Conservation (phyloP, 2,329 filamentous ascomycete genomes). For the Trichoderma sp. region DNA sequence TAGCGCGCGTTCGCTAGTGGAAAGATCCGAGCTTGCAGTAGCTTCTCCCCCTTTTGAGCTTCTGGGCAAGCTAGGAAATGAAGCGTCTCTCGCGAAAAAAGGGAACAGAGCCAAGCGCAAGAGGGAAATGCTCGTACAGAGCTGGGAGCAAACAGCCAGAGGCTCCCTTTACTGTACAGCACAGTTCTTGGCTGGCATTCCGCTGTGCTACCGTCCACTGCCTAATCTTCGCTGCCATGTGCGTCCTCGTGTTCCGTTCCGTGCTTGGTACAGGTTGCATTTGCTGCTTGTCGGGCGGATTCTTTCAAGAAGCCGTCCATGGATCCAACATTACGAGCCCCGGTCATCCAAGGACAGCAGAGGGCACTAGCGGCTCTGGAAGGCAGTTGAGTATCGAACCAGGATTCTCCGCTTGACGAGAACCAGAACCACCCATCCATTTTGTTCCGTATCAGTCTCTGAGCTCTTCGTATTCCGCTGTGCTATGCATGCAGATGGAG, state of each 20-base stretch:
- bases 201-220: not conserved
- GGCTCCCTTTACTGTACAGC: not conserved
- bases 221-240: not conserved
- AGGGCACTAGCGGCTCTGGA: not conserved
- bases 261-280: not conserved
- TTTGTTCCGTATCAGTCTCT: conserved; percentile 10
- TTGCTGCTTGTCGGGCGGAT: not conserved
- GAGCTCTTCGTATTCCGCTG: conserved; percentile 18
- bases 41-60: conserved; percentile 6
- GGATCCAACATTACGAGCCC: conserved; percentile 17
- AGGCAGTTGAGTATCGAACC: not conserved
- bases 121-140: not conserved
- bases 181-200: not conserved
- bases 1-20: conserved; percentile 16
- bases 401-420: conserved; percentile 17
- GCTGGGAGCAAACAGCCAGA: not conserved
- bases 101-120: not conserved
- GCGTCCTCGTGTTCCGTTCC: not conserved
- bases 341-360: not conserved
- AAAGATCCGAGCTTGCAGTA: conserved; percentile 20
- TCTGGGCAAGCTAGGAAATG: conserved; percentile 16
- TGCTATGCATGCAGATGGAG: conserved; percentile 20
- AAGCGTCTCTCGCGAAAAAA: not conserved
- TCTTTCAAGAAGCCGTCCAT: not conserved
- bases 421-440: conserved; percentile 6